phyloP scores from a whole-genome alignment of 2,329 filamentous ascomycete genomes.

The Colletotrichum eremochloae region DNA sequence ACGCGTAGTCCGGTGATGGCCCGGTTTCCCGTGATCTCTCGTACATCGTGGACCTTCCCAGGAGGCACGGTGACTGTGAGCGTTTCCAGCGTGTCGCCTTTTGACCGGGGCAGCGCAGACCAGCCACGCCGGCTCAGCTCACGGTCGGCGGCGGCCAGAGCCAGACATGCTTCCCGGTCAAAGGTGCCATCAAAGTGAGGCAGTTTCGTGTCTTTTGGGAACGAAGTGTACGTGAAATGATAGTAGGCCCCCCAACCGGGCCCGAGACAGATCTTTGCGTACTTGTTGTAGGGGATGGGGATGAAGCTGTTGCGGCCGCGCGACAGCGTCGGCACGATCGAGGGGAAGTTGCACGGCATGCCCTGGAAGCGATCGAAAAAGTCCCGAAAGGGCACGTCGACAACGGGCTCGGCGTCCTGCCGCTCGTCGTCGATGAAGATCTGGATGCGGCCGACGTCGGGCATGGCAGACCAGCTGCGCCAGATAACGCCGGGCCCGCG shows the following conservation, averaged over 20 bases:
- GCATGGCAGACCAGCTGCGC: conserved; percentile 38
- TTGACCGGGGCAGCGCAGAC: conserved; percentile 32
- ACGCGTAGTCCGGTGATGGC: conserved; percentile 32
- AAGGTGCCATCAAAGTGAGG: conserved; percentile 31
- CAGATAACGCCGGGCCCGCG: conserved; percentile 37
- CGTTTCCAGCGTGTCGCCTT: conserved; percentile 31
- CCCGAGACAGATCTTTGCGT: conserved; percentile 33
- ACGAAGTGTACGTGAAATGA: conserved; percentile 36
- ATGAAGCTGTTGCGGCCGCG: conserved; percentile 39
- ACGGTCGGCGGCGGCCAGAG: conserved; percentile 33
- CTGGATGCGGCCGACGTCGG: conserved; percentile 28
- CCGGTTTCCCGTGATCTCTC: conserved; percentile 35
- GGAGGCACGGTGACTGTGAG: conserved; percentile 21
- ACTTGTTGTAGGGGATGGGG: conserved; percentile 36
- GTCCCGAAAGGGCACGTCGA: conserved; percentile 35
- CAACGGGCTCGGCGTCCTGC: conserved; percentile 1
- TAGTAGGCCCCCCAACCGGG: conserved; percentile 36
- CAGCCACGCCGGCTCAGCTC: conserved; percentile 30
- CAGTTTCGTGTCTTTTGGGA: conserved; percentile 17
- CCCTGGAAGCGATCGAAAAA: conserved; percentile 37
- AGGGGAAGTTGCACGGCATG: conserved; percentile 38
- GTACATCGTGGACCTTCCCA: conserved; percentile 4
- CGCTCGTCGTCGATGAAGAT: conserved; percentile 34
- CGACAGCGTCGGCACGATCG: conserved; percentile 27
- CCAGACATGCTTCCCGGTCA: conserved; percentile 33